Evolutionary conservation across 257 asterid genomes (phyloP).

Genomic region (Anisodus tanguticus): DNA sequence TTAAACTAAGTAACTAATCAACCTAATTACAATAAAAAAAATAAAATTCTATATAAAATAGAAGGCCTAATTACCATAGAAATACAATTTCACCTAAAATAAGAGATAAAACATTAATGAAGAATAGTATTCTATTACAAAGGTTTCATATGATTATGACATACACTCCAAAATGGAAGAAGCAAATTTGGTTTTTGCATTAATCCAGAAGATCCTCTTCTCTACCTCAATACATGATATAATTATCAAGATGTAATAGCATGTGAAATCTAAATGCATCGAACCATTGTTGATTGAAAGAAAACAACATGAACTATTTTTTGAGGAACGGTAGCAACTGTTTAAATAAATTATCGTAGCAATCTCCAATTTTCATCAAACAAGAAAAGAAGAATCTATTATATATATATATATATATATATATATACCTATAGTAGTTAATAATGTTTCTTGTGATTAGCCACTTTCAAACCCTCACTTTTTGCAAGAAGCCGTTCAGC

Average conservation of each 20-base stretch:
- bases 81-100: too few relatives aligned
- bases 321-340: neutral
- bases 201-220: neutral
- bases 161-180: neutral
- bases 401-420: neutral
- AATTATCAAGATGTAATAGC: neutral
- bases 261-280: neutral
- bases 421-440: neutral
- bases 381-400: neutral
- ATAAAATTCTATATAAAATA: too few relatives aligned
- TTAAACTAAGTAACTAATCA: neutral
- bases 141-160: neutral
- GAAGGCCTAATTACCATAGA: too few relatives aligned
- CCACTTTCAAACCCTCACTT: neutral
- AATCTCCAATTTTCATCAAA: neutral
- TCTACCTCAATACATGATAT: neutral
- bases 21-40: too few relatives aligned
- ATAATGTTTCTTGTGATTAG: neutral
- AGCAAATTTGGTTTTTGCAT: neutral
- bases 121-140: too few relatives aligned
- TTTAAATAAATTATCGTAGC: neutral
- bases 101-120: too few relatives aligned
- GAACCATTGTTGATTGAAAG: neutral
- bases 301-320: neutral
- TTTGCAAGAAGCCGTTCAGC: neutral